These are phyloP conservation scores for Phytophthora macrochlamydospora DNA, from an alignment of 352 stramenopile genomes.

Conservation along the genomic window DNA sequence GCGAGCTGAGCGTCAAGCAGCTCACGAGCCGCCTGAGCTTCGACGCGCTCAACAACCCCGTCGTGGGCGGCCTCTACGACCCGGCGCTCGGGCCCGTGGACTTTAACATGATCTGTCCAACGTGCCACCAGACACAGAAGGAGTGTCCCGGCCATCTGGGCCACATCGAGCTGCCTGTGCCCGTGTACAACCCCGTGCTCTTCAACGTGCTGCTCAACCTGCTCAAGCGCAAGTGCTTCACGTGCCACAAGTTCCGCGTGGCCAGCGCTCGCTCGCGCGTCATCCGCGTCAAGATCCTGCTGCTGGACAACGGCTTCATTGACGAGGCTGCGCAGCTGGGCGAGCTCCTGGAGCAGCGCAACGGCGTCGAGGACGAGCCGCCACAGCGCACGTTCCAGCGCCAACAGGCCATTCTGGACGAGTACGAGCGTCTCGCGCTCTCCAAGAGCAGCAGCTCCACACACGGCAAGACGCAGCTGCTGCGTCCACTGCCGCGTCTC, in stretches of 20 bases:
- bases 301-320: slow-evolving; percentile 90
- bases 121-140: slow-evolving; percentile 95
- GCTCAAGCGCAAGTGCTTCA: slow-evolving; percentile 98
- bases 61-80: slow-evolving; percentile 98
- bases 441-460: slow-evolving; percentile 43
- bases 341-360: slow-evolving; percentile 86
- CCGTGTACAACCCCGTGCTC: slow-evolving; percentile 98
- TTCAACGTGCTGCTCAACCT: slow-evolving; percentile 96
- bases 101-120: slow-evolving; percentile 92
- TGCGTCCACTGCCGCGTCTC: slow-evolving; percentile 54
- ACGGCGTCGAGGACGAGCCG: slow-evolving; percentile 85
- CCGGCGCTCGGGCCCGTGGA: slow-evolving; percentile 94
- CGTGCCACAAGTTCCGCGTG: slow-evolving; percentile 97
- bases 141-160: slow-evolving; percentile 98
- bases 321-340: slow-evolving; percentile 77
- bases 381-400: slow-evolving; percentile 73
- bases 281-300: slow-evolving; percentile 90
- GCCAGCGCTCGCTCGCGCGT: slow-evolving; percentile 77
- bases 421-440: slow-evolving; percentile 88
- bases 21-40: slow-evolving; percentile 96
- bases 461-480: slow-evolving; percentile 34
- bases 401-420: slow-evolving; percentile 87
- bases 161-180: slow-evolving; percentile 98
- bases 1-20: slow-evolving; percentile 96
- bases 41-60: slow-evolving; percentile 94